These are phyloP conservation scores for Cyclocybe cylindracea DNA, from an alignment of 768 basidiomycete species.

Conservation along the genomic window DNA sequence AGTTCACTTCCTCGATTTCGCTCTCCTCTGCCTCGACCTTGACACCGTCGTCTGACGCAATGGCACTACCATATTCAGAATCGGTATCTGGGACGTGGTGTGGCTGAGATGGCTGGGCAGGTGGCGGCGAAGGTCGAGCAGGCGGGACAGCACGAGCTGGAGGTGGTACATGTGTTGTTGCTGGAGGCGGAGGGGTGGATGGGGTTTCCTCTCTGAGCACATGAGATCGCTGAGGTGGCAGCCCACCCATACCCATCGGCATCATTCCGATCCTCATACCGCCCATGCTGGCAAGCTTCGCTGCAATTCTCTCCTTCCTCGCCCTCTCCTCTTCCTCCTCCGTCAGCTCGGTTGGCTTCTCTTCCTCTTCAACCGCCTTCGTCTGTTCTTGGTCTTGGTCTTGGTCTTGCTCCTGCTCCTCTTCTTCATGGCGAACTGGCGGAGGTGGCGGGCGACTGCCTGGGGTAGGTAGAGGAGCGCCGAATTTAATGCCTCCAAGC, in stretches of 20 bases:
- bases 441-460: slow-evolving; percentile 37
- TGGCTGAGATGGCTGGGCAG: slow-evolving; percentile 19
- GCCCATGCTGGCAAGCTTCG: slow-evolving; percentile 55
- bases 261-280: slow-evolving; percentile 62
- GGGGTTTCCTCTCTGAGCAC: slow-evolving; percentile 19
- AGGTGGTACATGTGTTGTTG: slow-evolving; percentile 11
- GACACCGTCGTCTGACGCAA: slow-evolving; percentile 59
- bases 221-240: slow-evolving; percentile 33
- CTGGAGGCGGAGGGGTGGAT: slow-evolving; percentile 2
- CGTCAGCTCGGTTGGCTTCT: slow-evolving; percentile 26
- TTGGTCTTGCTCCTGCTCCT: slow-evolving; percentile 13
- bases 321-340: slow-evolving; percentile 69
- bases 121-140: slow-evolving; percentile 27
- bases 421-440: slow-evolving; percentile 29
- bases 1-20: slow-evolving; percentile 65
- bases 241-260: slow-evolving; percentile 37
- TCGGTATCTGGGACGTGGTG: slow-evolving; percentile 32
- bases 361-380: slow-evolving; percentile 22
- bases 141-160: slow-evolving; percentile 23
- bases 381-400: slow-evolving; percentile 11
- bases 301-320: slow-evolving; percentile 52
- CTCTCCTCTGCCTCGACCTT: slow-evolving; percentile 72
- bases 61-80: slow-evolving; percentile 45
- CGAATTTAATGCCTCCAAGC: slow-evolving; percentile 83
- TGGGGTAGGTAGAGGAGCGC: slow-evolving; percentile 49